Evolutionary conservation across 768 basidiomycete species (phyloP).

Genomic region (Kwoniella newhampshirensis): DNA sequence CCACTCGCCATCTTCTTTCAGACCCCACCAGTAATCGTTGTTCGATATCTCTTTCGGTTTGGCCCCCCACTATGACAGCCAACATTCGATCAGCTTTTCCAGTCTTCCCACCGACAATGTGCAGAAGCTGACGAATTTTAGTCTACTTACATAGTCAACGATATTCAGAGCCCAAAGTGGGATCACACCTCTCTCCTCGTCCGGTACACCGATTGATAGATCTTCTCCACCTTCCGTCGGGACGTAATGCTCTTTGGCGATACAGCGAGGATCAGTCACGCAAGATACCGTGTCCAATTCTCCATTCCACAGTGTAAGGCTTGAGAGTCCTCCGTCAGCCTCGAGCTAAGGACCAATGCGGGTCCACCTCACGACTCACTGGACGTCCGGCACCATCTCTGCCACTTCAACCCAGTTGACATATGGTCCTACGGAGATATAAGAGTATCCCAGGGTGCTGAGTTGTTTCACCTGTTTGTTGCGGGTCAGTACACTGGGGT

Average conservation of each 20-base stretch:
- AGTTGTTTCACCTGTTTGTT: conserved; percentile 37
- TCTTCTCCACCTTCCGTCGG: conserved; percentile 32
- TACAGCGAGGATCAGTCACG: conserved; percentile 48
- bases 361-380: conserved; percentile 45
- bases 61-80: conserved; percentile 45
- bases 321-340: conserved; percentile 10
- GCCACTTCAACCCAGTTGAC: conserved; percentile 41
- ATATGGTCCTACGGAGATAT: conserved; percentile 36
- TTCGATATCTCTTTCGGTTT: conserved; percentile 36
- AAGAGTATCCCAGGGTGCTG: conserved; percentile 18
- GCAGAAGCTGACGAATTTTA: no score
- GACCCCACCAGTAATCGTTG: conserved; percentile 40
- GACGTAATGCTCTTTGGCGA: conserved; percentile 41
- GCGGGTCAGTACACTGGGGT: no score
- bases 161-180: conserved; percentile 44
- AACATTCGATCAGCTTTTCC: no score
- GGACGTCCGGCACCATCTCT: conserved; percentile 50
- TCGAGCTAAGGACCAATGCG: no score
- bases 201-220: conserved; percentile 33
- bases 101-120: neutral
- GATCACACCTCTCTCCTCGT: conserved; percentile 47
- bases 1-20: conserved; percentile 39
- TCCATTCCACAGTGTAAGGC: conserved; percentile 39
- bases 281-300: conserved; percentile 42
- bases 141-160: conserved; percentile 46